phyloP scores from a whole-genome alignment of 148 eudicot species.

The Rhododendron ovatum region DNA sequence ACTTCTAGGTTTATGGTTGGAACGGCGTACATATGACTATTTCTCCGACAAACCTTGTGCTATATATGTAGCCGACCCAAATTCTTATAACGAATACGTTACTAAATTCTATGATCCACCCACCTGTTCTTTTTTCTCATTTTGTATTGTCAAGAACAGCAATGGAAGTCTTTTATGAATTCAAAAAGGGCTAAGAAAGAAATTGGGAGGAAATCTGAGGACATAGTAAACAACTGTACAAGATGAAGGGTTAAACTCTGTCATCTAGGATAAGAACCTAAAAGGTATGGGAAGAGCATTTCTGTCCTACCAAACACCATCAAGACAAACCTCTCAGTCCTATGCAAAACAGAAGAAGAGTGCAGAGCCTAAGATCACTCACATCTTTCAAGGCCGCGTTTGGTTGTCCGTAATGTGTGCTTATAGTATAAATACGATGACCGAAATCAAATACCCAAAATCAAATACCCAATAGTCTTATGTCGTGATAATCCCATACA shows the following conservation, averaged over 20 bases:
- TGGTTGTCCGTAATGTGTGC: not conserved
- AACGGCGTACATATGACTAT: not conserved
- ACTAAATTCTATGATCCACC: not conserved
- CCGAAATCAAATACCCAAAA: not conserved
- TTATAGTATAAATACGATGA: not conserved
- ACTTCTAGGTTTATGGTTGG: not conserved
- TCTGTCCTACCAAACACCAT: slow-evolving; percentile 33
- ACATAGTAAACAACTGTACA: not conserved
- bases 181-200: not conserved
- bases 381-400: slow-evolving; percentile 10
- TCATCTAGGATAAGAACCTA: slow-evolving; percentile 20
- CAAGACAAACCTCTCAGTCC: slow-evolving; percentile 22
- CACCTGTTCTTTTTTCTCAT: not conserved
- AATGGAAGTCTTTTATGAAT: not conserved
- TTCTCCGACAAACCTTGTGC: not conserved
- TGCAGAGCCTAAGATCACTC: slow-evolving; percentile 4
- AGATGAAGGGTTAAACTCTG: not conserved
- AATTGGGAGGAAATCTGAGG: not conserved
- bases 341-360: slow-evolving; percentile 1
- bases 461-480: not conserved
- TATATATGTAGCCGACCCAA: not conserved
- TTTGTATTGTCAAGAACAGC: not conserved
- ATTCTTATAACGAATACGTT: too few species aligned
- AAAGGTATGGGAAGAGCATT: slow-evolving; percentile 25
- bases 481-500: not conserved